A percentile compares a stretch with the other conserved stretches of the same genome.
These are phyloP conservation scores for Entoloma clypeatum DNA, from an alignment of 1,284 basidiomycete species.

Conservation along the genomic window DNA sequence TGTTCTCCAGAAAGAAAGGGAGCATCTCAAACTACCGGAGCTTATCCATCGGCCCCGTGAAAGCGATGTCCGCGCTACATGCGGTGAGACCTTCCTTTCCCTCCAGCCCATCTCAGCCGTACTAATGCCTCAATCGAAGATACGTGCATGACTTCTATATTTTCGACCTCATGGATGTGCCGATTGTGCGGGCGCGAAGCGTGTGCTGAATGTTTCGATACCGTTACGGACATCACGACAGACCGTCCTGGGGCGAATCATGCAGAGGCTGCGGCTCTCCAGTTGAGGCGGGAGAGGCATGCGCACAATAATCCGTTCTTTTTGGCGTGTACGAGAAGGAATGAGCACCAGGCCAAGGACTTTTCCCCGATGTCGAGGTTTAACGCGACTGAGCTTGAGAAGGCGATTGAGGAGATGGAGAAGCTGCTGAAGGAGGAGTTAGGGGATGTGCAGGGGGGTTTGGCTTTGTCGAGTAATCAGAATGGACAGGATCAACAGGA, in stretches of 20 bases:
- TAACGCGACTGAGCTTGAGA: slow-evolving; percentile 57
- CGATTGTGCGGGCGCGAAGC: slow-evolving; percentile 86
- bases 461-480: not conserved
- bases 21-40: slow-evolving; percentile 58
- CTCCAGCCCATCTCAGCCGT: slow-evolving; percentile 9
- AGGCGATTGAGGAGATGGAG: slow-evolving; percentile 67
- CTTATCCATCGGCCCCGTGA: slow-evolving; percentile 73
- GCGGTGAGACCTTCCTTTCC: slow-evolving; percentile 47
- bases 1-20: slow-evolving; percentile 62
- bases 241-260: slow-evolving; percentile 45
- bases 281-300: slow-evolving; percentile 55
- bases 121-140: slow-evolving; percentile 47
- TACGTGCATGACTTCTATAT: slow-evolving; percentile 90
- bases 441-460: not conserved
- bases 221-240: slow-evolving; percentile 61
- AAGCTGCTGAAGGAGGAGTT: slow-evolving; percentile 33
- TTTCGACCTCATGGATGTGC: slow-evolving; percentile 88
- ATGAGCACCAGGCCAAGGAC: slow-evolving; percentile 61
- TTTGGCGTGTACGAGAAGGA: slow-evolving; percentile 62
- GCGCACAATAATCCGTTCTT: slow-evolving; percentile 69
- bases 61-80: slow-evolving; percentile 76
- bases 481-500: too few species aligned
- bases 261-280: slow-evolving; percentile 44
- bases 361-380: slow-evolving; percentile 84
- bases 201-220: slow-evolving; percentile 79